phyloP scores from a whole-genome alignment of 2,329 filamentous ascomycete species.

The Claviceps paspali region DNA sequence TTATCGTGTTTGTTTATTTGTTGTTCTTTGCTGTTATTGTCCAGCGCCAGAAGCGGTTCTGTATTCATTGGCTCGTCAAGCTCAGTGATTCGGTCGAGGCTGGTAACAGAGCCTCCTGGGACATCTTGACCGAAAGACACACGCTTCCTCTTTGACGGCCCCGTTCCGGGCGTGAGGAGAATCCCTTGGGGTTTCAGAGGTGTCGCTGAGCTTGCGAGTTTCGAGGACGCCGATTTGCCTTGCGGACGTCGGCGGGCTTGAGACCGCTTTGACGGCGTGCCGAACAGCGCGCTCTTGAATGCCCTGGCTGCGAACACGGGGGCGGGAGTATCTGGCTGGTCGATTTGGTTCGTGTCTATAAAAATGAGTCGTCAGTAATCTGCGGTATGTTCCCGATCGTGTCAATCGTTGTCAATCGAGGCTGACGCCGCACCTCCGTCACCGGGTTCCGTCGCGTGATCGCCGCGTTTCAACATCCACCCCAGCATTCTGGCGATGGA shows the following conservation, averaged over 20 bases:
- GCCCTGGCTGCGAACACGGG: conserved; percentile 52
- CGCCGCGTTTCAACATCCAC: conserved; percentile 38
- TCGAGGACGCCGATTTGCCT: conserved; percentile 6
- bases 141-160: conserved; percentile 43
- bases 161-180: conserved; percentile 48
- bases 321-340: conserved; percentile 48
- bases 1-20: background rate
- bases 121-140: conserved; percentile 50
- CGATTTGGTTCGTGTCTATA: conserved; percentile 30
- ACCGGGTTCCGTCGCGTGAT: conserved; percentile 20
- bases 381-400: too few relatives aligned
- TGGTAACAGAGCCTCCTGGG: conserved; percentile 10
- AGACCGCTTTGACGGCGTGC: conserved; percentile 32
- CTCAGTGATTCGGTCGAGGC: conserved; percentile 17
- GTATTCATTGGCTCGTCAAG: conserved; percentile 32
- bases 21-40: conserved; percentile 5
- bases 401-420: background rate
- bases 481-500: conserved; percentile 31
- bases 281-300: conserved; percentile 48
- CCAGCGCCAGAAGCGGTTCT: conserved; percentile 17
- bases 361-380: background rate
- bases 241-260: conserved; percentile 16
- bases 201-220: conserved; percentile 22
- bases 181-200: conserved; percentile 41
- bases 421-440: conserved; percentile 10